A percentile compares a stretch with the other conserved stretches of the same genome.
Conservation (phyloP, 495 filamentous ascomycete genomes). For the Aspergillus asperescens region DNA sequence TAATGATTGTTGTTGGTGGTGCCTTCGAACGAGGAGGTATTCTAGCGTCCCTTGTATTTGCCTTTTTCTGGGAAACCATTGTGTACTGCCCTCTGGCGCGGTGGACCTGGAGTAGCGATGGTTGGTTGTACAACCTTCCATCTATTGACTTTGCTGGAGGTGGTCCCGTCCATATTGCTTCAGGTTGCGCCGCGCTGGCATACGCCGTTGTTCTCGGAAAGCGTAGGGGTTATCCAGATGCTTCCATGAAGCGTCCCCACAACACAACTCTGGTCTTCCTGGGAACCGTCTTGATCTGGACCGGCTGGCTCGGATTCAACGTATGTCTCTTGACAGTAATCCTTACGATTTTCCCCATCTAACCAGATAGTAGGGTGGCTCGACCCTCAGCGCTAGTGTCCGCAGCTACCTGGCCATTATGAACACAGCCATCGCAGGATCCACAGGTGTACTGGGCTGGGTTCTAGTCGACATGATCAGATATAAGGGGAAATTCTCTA, state of each 20-base stretch:
- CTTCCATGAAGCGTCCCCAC: conserved; percentile 45
- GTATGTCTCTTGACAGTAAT: conserved; percentile 17
- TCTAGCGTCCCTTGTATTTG: conserved; percentile 51
- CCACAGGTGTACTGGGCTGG: conserved; percentile 55
- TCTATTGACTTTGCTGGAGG: conserved; percentile 54
- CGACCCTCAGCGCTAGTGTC: conserved; percentile 51
- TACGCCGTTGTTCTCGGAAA: conserved; percentile 54
- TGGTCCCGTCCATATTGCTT: conserved; percentile 53
- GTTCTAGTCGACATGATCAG: conserved; percentile 53
- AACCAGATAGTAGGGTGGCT: conserved; percentile 41
- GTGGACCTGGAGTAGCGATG: conserved; percentile 57
- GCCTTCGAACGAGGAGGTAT: conserved; percentile 53
- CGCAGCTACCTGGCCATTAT: conserved; percentile 54
- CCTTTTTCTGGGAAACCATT: conserved; percentile 55
- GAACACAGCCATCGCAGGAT: conserved; percentile 59
- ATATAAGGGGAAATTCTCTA: conserved; percentile 49
- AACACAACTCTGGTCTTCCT: conserved; percentile 54
- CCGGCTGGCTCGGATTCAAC: conserved; percentile 59
- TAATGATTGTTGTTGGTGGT: conserved; percentile 50
- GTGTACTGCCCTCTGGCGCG: conserved; percentile 56
- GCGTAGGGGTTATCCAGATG: conserved; percentile 41
- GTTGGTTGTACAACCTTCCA: conserved; percentile 52
- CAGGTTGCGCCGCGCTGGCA: conserved; percentile 49
- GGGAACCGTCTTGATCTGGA: conserved; percentile 56
- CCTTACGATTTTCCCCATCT: neutral